Base-by-base conservation (phyloP, 2,329 filamentous ascomycete species). In the Cladosporium phlei region DNA sequence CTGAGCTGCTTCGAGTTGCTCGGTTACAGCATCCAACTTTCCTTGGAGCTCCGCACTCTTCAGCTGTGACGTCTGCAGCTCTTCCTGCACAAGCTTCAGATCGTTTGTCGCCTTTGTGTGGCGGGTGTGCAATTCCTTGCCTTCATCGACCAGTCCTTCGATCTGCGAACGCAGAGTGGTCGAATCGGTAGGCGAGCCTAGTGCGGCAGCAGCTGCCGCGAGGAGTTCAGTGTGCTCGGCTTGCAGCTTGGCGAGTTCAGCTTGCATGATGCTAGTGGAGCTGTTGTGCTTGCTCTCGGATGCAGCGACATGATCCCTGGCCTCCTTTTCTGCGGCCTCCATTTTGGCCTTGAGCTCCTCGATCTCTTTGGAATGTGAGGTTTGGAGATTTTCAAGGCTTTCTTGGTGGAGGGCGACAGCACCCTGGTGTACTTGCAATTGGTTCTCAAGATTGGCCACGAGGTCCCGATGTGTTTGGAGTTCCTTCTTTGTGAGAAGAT, bases 171-270 rank as follows among this genome's bases (percentile, higher is more conserved):
- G 66, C 7, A 75, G 57, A 39, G 63, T 66, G 10, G 55, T 52
- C 35, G 67, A 59, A 52, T 71, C 65, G 5, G 66, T 80, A 62
- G 81, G 82, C 63, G 80, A 80, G 66, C 82, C 82, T 54, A 91
- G 71, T 4, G 78, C 75, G 20, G 75, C 68, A 17, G 55, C 88
- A 68, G 61, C 86, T 76, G 54, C 75, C 76, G 83, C 60, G 76
- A 83, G 50, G 57, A 88, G 68, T 59, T 80, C 78, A 16, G 66
- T 65, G 20, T 75, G 71, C 63, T 80, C 80, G 54, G 73, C 71
- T 59, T 82, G 80, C 55, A 83, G 79, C 30, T 73, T 69, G 1
- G 52, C 65, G 4, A 88, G 71, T 19, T 79, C 75, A 55, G 80
- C 77, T 58, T 85, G 78, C 50, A 80, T 73, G 1, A 73, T 71